These are phyloP conservation scores for Taphrina deformans DNA, from an alignment of 1,139 yeast genomes.

Conservation along the genomic window DNA sequence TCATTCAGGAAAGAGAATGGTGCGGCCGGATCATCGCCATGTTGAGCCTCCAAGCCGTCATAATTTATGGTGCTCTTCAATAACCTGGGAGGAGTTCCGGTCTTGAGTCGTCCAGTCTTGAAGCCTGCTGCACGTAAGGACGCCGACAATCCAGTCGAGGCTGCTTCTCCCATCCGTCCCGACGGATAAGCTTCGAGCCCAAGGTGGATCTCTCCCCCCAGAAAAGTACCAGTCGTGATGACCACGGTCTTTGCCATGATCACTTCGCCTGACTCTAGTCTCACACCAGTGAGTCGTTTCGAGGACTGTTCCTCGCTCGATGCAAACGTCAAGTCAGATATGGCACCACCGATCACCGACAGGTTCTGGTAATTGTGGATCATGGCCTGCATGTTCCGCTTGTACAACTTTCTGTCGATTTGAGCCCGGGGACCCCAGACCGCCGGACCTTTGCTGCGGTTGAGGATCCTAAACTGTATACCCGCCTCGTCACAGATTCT, in stretches of 20 bases:
- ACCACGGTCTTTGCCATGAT: slow-evolving; percentile 68
- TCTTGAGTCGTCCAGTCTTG: slow-evolving; percentile 81
- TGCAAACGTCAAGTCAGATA: slow-evolving; percentile 72
- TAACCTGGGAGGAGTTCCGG: slow-evolving; percentile 95
- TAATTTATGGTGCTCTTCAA: slow-evolving; percentile 72
- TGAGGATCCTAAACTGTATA: slow-evolving; percentile 82
- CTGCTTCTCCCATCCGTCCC: slow-evolving; percentile 90
- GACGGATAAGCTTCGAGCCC: slow-evolving; percentile 80
- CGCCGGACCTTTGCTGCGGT: slow-evolving; percentile 90
- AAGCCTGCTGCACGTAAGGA: slow-evolving; percentile 79
- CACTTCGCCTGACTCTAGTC: slow-evolving; percentile 66
- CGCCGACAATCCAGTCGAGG: slow-evolving; percentile 82
- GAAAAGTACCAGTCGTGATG: slow-evolving; percentile 92
- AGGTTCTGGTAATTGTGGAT: slow-evolving; percentile 62
- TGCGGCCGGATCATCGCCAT: slow-evolving; percentile 74
- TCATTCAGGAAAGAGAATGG: slow-evolving; percentile 91
- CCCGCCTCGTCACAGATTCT: slow-evolving; percentile 88
- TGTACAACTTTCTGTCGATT: slow-evolving; percentile 79
- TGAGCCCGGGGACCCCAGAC: slow-evolving; percentile 99
- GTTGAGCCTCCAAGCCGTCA: slow-evolving; percentile 59
- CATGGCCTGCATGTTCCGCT: slow-evolving; percentile 73
- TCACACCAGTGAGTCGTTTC: slow-evolving; percentile 64
- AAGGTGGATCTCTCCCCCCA: slow-evolving; percentile 91
- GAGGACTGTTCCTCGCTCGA: slow-evolving; percentile 41
- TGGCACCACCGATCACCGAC: slow-evolving; percentile 67